Evolutionary conservation across 75 land plant species (phyloP), one percentile per base, ranked within the genome.

Genomic region (Pinus taeda): DNA sequence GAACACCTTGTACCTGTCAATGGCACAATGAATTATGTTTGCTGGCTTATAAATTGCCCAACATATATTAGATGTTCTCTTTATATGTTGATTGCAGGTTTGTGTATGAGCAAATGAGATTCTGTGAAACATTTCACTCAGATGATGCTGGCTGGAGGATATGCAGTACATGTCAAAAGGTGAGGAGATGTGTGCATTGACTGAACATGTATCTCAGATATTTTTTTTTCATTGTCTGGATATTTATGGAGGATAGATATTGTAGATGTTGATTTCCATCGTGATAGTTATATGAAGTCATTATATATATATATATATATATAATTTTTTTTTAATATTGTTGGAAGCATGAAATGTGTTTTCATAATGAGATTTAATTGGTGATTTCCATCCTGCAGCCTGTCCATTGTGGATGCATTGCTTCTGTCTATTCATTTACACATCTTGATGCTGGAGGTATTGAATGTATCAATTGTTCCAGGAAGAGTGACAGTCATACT

Each of bases 321-420:
- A n/a, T n/a, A n/a, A 95, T 36, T 13, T 33, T 58, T 57, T 14
- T 67, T 77, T 30, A 56, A 5, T 21, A 24, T 49, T 71, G 39
- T 8, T 20, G 45, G 39, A 24, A 7, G 55, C 13, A 37, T 36
- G 36, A 26, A 57, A 70, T 67, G 78, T 33, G 7, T 22, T 42
- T 49, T 53, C 21, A 8, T 13, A 6, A 55, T 4, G 17, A 55
- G 30, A 15, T 24, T 71, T 59, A 57, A 64, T 36, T 59, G 55
- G 29, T 58, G 6, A 67, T 57, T 74, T 7, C 72, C 76, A 45
- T 60, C 57, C 55, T 85, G 82, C 96, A 95, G 96, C 77, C 82
- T 63, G 79, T 95, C 36, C 98, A 95, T 71, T 95, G 98, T 79
- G 98, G 98, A 39, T 95, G 98, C 73, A 88, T 95, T 17, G 90